Percentiles rank a stretch among this genome's conserved stretches.
Evolutionary conservation across 2,329 filamentous ascomycete species (phyloP).

Genomic region (Fonsecaea pugnacius): DNA sequence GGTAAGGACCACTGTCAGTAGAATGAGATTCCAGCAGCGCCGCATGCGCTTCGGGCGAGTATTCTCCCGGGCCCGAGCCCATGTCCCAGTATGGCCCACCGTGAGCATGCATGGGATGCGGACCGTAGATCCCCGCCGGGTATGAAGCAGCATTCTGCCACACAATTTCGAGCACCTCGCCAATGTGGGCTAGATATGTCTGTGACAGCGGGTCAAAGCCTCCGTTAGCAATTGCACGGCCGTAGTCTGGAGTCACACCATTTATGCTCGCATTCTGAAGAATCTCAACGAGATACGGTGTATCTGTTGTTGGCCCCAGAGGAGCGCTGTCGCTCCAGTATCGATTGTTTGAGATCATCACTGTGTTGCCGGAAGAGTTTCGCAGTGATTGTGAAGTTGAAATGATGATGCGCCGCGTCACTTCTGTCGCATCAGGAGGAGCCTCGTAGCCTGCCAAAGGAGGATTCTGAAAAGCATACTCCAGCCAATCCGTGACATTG

Average conservation of each 20-base stretch:
- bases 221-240: constrained; percentile 45
- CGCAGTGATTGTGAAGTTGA: constrained; percentile 43
- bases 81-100: constrained; percentile 53
- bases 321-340: constrained; percentile 31
- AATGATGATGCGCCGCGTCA: constrained; percentile 57
- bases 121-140: constrained; percentile 41
- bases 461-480: constrained; percentile 38
- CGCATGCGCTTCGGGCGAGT: constrained; percentile 51
- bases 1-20: constrained; percentile 25
- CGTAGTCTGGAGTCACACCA: constrained; percentile 45
- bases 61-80: constrained; percentile 53
- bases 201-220: constrained; percentile 49
- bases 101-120: constrained; percentile 55
- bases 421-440: constrained; percentile 43
- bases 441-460: constrained; percentile 32
- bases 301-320: constrained; percentile 32
- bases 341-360: constrained; percentile 43
- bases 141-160: constrained; percentile 44
- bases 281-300: constrained; percentile 54
- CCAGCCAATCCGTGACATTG: constrained; percentile 32
- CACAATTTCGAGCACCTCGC: constrained; percentile 55
- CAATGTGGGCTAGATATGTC: constrained; percentile 41
- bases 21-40: constrained; percentile 41
- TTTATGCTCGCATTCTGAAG: constrained; percentile 45
- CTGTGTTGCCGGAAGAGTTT: constrained; percentile 24